Percentiles rank a stretch among this genome's conserved stretches.
phyloP scores from a whole-genome alignment of 805 yeast species.

The Wickerhamiella qilinensis region DNA sequence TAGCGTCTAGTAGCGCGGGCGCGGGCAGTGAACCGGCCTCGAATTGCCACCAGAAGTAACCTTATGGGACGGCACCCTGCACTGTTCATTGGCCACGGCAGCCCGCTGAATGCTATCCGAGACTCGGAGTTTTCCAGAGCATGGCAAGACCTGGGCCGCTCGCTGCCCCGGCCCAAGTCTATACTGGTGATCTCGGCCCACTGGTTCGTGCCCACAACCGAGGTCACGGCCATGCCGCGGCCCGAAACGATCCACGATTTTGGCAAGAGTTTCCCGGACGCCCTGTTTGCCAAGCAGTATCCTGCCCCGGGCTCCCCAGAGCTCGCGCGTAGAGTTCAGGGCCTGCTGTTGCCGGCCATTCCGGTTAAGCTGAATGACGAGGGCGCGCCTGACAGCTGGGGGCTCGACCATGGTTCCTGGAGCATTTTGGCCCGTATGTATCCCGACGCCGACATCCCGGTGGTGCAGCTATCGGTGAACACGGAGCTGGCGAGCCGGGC shows the following conservation, averaged over 20 bases:
- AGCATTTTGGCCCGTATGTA: conserved; percentile 13
- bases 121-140: conserved; percentile 2
- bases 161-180: conserved; percentile 11
- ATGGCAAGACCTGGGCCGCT: conserved; percentile 9
- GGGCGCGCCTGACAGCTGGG: no score
- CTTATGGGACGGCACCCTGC: no score
- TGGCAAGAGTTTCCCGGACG: conserved; percentile 9
- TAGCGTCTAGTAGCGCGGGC: no score
- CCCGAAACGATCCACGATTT: conserved; percentile 15
- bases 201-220: conserved; percentile 9
- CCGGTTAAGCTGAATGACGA: neutral
- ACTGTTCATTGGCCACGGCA: conserved; percentile 10
- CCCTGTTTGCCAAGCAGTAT: conserved; percentile 10
- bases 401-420: conserved; percentile 16
- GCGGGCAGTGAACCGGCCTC: no score
- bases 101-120: conserved; percentile 10
- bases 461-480: conserved; percentile 25
- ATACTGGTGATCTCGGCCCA: conserved; percentile 14
- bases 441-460: conserved; percentile 19
- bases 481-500: conserved; percentile 25
- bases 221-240: conserved; percentile 7
- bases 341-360: neutral
- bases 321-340: conserved; percentile 10
- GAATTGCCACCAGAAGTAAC: no score
- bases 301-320: conserved; percentile 14